Evolutionary conservation across 257 asterid genomes (phyloP).

Genomic region (Solanum peruvianum): DNA sequence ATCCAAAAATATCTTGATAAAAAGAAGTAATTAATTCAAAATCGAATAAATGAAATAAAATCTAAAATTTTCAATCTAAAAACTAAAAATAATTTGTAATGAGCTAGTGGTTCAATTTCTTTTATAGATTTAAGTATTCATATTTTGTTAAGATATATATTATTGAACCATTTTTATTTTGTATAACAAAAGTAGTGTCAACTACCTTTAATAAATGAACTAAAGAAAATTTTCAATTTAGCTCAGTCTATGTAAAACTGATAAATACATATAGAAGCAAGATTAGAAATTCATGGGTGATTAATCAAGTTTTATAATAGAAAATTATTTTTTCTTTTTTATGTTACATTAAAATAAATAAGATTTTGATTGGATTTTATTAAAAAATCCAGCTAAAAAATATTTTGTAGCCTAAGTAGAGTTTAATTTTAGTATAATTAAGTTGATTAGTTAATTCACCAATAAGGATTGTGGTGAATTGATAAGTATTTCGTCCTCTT

Average conservation of each 20-base stretch:
- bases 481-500: too few relatives aligned
- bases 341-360: too few relatives aligned
- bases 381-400: too few relatives aligned
- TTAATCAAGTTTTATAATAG: too few relatives aligned
- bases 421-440: too few relatives aligned
- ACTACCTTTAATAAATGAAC: background rate
- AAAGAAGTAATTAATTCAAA: background rate
- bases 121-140: background rate
- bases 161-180: background rate
- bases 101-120: background rate
- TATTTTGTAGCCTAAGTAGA: too few relatives aligned
- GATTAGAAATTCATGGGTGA: too few relatives aligned
- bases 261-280: background rate
- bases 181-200: background rate
- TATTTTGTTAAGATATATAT: background rate
- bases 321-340: too few relatives aligned
- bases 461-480: too few relatives aligned
- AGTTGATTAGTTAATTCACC: too few relatives aligned
- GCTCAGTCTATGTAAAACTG: background rate
- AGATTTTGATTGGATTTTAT: too few relatives aligned
- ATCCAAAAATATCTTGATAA: background rate
- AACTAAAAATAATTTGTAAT: background rate
- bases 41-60: background rate
- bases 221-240: background rate
- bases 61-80: background rate